Percentiles rank a stretch among this genome's conserved stretches.
Evolutionary conservation across 2,329 filamentous ascomycete genomes (phyloP).

Genomic region (Pseudogymnoascus sp.): DNA sequence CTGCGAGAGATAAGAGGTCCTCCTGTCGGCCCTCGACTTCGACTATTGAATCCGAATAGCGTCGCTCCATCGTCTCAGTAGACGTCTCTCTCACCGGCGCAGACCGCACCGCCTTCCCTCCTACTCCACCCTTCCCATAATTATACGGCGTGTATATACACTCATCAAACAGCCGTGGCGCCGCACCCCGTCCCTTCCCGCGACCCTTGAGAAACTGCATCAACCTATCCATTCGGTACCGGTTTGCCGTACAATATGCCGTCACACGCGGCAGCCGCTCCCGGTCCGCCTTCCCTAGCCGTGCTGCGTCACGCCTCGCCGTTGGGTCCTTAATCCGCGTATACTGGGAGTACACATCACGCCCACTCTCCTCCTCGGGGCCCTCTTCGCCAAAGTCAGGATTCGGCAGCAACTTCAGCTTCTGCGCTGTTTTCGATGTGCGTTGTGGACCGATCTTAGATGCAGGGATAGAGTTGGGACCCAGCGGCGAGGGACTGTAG

Average conservation of each 20-base stretch:
- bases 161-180: conserved; percentile 90
- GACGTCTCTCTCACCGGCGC: conserved; percentile 27
- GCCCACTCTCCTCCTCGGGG: conserved; percentile 78
- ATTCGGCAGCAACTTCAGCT: conserved; percentile 92
- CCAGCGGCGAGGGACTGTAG: conserved; percentile 31
- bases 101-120: neutral
- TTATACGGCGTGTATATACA: conserved; percentile 94
- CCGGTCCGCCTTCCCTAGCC: conserved; percentile 87
- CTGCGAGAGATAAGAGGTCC: conserved; percentile 52
- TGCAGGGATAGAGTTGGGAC: conserved; percentile 28
- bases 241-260: conserved; percentile 90
- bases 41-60: conserved; percentile 69
- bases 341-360: conserved; percentile 96
- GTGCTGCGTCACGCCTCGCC: conserved; percentile 81
- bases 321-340: conserved; percentile 96
- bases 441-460: conserved; percentile 87
- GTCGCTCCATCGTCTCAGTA: conserved; percentile 48
- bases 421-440: conserved; percentile 92
- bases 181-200: conserved; percentile 66
- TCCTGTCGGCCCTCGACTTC: conserved; percentile 54
- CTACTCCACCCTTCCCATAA: conserved; percentile 42
- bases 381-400: conserved; percentile 72
- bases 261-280: conserved; percentile 83
- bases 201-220: conserved; percentile 87
- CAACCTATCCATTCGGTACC: conserved; percentile 81